phyloP scores from a whole-genome alignment of 495 filamentous ascomycete genomes.

The Tirmania nivea region DNA sequence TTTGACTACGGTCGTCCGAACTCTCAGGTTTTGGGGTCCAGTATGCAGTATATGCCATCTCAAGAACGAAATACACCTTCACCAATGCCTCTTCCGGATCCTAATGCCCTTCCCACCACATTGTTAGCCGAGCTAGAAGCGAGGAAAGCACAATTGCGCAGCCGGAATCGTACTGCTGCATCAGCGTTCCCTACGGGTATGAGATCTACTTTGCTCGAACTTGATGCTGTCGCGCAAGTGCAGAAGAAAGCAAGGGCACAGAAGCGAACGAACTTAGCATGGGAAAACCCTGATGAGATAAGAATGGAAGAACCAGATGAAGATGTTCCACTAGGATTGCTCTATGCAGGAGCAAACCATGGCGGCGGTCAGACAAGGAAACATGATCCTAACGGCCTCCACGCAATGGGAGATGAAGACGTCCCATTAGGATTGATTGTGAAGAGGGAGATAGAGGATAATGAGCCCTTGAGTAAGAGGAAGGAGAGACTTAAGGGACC shows the following conservation, averaged over 20 bases:
- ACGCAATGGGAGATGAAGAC: constrained; percentile 26
- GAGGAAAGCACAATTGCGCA: constrained; percentile 63
- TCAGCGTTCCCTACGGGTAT: constrained; percentile 51
- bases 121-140: constrained; percentile 80
- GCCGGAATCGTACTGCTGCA: constrained; percentile 45
- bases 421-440: constrained; percentile 72
- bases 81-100: not conserved
- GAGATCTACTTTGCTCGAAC: constrained; percentile 70
- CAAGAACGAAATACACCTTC: not conserved
- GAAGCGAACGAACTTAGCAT: constrained; percentile 64
- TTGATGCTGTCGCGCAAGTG: constrained; percentile 78
- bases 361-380: constrained; percentile 30
- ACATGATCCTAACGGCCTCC: not conserved
- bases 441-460: constrained; percentile 65
- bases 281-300: constrained; percentile 49
- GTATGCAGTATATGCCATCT: not conserved
- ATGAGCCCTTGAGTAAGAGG: constrained; percentile 64
- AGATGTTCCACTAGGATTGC: constrained; percentile 63
- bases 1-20: not conserved
- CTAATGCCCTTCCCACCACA: constrained; percentile 44
- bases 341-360: constrained; percentile 30
- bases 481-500: constrained; percentile 3
- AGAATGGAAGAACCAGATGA: constrained; percentile 40
- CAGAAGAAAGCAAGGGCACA: constrained; percentile 51
- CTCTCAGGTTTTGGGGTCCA: not conserved